phyloP scores from a whole-genome alignment of 75 land plant genomes.

The Pinus tabuliformis region DNA sequence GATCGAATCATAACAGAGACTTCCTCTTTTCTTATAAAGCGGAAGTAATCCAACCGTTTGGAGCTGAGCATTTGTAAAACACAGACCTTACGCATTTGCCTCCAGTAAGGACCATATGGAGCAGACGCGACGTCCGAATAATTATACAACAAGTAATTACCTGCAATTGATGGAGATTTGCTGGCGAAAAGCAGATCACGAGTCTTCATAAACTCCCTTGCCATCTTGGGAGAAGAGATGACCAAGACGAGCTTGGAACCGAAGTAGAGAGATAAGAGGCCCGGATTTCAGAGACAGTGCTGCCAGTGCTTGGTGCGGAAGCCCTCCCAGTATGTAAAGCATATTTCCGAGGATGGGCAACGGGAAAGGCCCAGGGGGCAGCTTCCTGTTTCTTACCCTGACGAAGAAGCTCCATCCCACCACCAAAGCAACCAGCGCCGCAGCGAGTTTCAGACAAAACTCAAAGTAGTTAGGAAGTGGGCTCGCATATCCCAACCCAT shows the following conservation, averaged over 20 bases:
- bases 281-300: constrained; percentile 14
- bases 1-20: too few relatives aligned
- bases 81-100: constrained; percentile 72
- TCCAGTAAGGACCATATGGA: too few relatives aligned
- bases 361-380: too few relatives aligned
- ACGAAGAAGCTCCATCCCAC: too few relatives aligned
- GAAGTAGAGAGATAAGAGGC: constrained; percentile 31
- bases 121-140: constrained; percentile 63
- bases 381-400: constrained; percentile 25
- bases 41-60: constrained; percentile 13
- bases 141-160: constrained; percentile 49
- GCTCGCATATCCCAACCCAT: too few relatives aligned
- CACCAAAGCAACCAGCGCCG: too few relatives aligned
- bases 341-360: too few relatives aligned
- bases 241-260: constrained; percentile 37
- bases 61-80: constrained; percentile 70
- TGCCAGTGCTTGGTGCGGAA: too few relatives aligned
- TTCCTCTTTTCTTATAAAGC: too few relatives aligned
- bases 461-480: too few relatives aligned
- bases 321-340: too few relatives aligned
- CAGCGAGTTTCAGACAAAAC: too few relatives aligned
- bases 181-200: constrained; percentile 50
- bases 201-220: constrained; percentile 42
- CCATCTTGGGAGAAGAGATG: constrained; percentile 40
- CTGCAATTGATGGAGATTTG: constrained; percentile 59